These are phyloP conservation scores for Chaetomiaceae sp. DNA, from an alignment of 2,329 filamentous ascomycete genomes.

Conservation along the genomic window DNA sequence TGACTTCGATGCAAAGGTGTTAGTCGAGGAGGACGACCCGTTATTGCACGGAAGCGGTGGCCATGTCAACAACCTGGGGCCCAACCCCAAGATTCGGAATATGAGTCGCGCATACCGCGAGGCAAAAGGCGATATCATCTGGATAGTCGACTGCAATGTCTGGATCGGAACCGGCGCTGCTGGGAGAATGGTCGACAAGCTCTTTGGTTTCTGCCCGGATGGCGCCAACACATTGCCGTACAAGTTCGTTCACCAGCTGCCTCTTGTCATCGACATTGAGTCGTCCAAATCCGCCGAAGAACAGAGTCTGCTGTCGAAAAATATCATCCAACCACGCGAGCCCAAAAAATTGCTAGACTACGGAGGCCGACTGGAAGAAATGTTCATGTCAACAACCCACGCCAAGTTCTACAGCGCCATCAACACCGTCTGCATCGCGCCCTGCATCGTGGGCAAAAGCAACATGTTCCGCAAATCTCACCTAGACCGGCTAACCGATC, in stretches of 20 bases:
- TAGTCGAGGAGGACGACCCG: conserved; percentile 79
- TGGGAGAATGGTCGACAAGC: conserved; percentile 82
- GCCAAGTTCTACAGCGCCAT: conserved; percentile 98
- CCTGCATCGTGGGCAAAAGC: conserved; percentile 93
- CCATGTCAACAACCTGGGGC: conserved; percentile 62
- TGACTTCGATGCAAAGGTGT: conserved; percentile 62
- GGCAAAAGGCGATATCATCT: conserved; percentile 80
- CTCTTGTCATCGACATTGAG: conserved; percentile 76
- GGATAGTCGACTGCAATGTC: conserved; percentile 95
- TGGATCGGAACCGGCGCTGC: conserved; percentile 79
- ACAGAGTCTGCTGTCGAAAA: conserved; percentile 15
- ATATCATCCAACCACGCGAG: neutral
- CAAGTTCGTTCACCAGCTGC: conserved; percentile 94
- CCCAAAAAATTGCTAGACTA: conserved; percentile 38
- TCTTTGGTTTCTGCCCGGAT: conserved; percentile 61
- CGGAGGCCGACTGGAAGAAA: conserved; percentile 84
- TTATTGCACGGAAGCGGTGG: conserved; percentile 53
- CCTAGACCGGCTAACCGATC: conserved; percentile 66
- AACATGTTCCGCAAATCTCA: conserved; percentile 98
- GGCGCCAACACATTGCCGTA: conserved; percentile 54
- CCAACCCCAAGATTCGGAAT: conserved; percentile 98
- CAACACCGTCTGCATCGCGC: conserved; percentile 85
- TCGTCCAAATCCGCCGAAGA: conserved; percentile 8
- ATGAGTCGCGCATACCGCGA: conserved; percentile 91
- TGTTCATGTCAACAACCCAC: conserved; percentile 90